Conservation (phyloP, 2,329 filamentous ascomycete genomes). For the Alternaria viburni region DNA sequence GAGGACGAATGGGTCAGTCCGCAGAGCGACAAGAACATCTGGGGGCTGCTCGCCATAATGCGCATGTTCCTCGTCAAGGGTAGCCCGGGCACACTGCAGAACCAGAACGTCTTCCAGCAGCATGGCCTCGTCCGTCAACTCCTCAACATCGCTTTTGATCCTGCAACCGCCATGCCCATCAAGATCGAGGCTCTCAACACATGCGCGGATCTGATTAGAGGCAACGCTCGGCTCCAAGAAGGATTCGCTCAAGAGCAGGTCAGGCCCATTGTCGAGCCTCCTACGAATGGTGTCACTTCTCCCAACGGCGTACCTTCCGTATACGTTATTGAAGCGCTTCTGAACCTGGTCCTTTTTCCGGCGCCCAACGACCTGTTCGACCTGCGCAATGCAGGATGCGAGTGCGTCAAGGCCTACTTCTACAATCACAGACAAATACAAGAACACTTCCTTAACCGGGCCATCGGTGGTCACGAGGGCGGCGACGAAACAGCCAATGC, state of each 20-base stretch:
- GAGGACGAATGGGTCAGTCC: slow-evolving; percentile 76
- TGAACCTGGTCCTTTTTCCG: slow-evolving; percentile 79
- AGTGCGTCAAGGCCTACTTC: slow-evolving; percentile 93
- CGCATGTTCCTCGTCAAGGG: slow-evolving; percentile 84
- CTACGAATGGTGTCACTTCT: slow-evolving; percentile 50
- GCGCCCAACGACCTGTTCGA: slow-evolving; percentile 74
- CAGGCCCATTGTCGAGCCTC: slow-evolving; percentile 60
- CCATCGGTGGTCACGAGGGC: slow-evolving; percentile 83
- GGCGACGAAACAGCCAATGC: slow-evolving; percentile 89
- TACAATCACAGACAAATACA: slow-evolving; percentile 80
- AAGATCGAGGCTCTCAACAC: slow-evolving; percentile 84
- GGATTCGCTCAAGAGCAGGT: slow-evolving; percentile 88
- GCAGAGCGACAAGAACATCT: slow-evolving; percentile 87
- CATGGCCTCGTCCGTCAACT: slow-evolving; percentile 80
- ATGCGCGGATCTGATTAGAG: slow-evolving; percentile 86
- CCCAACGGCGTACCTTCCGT: slow-evolving; percentile 66
- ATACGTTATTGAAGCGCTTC: slow-evolving; percentile 91
- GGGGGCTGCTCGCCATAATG: slow-evolving; percentile 85
- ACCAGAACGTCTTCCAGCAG: slow-evolving; percentile 86
- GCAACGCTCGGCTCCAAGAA: slow-evolving; percentile 81
- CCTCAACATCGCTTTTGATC: slow-evolving; percentile 81
- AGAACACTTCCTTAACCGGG: slow-evolving; percentile 82
- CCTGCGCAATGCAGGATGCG: slow-evolving; percentile 81
- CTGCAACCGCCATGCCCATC: slow-evolving; percentile 74
- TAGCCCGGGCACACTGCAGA: slow-evolving; percentile 79